A percentile compares a stretch with the other conserved stretches of the same genome.
These are phyloP conservation scores for Vigna mungo DNA, from an alignment of 306 rosid genomes.

Conservation along the genomic window DNA sequence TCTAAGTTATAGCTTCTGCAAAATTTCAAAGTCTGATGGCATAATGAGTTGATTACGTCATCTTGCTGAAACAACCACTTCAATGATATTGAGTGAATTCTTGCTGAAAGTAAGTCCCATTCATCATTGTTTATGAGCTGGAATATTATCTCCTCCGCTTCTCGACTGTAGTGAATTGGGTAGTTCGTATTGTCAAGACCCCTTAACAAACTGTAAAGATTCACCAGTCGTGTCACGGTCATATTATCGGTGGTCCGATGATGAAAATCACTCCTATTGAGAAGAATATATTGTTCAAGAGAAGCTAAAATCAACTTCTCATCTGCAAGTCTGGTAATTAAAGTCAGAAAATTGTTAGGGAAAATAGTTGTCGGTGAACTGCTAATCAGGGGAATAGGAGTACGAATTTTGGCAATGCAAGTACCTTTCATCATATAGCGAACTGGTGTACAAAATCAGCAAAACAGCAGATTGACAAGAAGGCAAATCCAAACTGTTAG, in stretches of 20 bases:
- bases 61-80: constrained; percentile 96
- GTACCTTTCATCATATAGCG: constrained; percentile 88
- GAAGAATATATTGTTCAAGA: constrained; percentile 83
- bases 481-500: constrained; percentile 60
- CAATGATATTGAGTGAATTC: constrained; percentile 73
- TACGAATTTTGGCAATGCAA: constrained; percentile 28
- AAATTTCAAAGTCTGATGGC: constrained; percentile 74
- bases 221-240: constrained; percentile 64
- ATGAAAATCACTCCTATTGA: constrained; percentile 57
- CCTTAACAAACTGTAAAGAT: constrained; percentile 77
- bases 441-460: constrained; percentile 71
- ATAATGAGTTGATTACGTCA: constrained; percentile 57
- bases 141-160: constrained; percentile 78
- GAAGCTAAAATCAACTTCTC: constrained; percentile 86
- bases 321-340: constrained; percentile 80
- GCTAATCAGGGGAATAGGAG: constrained; percentile 27
- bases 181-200: constrained; percentile 62
- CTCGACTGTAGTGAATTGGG: constrained; percentile 72
- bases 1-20: constrained; percentile 59
- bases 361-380: constrained; percentile 14
- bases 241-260: constrained; percentile 50
- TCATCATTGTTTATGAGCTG: constrained; percentile 60
- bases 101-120: constrained; percentile 80
- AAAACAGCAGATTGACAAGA: constrained; percentile 82
- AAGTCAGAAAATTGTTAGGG: constrained; percentile 43